Evolutionary conservation across 2,329 filamentous ascomycete genomes (phyloP).

Genomic region (Claviceps digitariae): DNA sequence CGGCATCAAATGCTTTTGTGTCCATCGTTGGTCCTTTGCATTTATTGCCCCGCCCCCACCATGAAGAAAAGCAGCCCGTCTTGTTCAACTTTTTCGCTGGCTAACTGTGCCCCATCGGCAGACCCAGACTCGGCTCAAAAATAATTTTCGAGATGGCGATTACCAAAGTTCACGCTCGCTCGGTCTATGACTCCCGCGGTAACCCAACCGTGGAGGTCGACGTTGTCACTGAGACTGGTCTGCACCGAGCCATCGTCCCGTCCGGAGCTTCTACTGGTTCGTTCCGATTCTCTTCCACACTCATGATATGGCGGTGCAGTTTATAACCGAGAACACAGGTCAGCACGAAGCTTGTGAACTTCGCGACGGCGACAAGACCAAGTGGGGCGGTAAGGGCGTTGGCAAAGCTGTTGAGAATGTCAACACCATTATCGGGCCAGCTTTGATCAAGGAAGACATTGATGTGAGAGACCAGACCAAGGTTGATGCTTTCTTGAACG

Average conservation of each 20-base stretch:
- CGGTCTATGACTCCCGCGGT: conserved; percentile 94
- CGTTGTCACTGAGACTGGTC: conserved; percentile 87
- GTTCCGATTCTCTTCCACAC: conserved; percentile 21
- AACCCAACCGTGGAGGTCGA: conserved; percentile 99
- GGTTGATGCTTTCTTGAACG: conserved; percentile 73
- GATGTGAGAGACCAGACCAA: conserved; percentile 80
- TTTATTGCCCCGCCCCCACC: conserved; percentile 6
- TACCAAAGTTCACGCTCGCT: conserved; percentile 81
- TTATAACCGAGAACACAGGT: conserved; percentile 36
- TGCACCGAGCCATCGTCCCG: conserved; percentile 94
- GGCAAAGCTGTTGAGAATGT: conserved; percentile 77
- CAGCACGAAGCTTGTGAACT: conserved; percentile 87
- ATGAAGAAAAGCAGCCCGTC: neutral
- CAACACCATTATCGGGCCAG: conserved; percentile 67
- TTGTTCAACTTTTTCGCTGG: conserved; percentile 1
- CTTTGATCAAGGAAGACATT: conserved; percentile 67
- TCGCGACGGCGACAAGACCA: conserved; percentile 76
- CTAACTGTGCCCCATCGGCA: neutral
- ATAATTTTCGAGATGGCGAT: conserved; percentile 59
- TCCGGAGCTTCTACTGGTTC: conserved; percentile 89
- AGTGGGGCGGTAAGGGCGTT: conserved; percentile 82
- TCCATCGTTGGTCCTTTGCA: neutral
- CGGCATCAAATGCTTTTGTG: neutral
- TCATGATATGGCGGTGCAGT: conserved; percentile 9
- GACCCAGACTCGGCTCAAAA: neutral